A percentile compares a stretch with the other conserved stretches of the same genome.
These are phyloP conservation scores for Triglochin maritima DNA, from an alignment of 106 monocot species.

Conservation along the genomic window DNA sequence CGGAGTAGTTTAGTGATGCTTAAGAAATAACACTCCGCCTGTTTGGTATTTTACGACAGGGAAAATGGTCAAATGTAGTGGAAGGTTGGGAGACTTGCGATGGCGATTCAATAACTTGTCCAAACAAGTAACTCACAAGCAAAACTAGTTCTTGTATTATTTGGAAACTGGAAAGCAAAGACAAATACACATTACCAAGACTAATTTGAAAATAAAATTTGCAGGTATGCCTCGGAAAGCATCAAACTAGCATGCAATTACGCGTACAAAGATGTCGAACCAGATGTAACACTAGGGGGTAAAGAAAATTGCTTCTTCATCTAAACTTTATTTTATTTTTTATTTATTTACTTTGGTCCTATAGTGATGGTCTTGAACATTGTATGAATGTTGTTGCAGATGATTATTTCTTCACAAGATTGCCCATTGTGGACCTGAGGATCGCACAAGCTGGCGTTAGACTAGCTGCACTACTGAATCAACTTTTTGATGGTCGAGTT, in stretches of 20 bases:
- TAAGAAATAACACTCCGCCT: neutral
- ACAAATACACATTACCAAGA: neutral
- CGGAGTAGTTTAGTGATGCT: neutral
- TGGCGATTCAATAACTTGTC: constrained; percentile 38
- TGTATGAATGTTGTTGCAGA: constrained; percentile 20
- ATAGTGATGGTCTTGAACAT: neutral
- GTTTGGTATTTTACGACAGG: constrained; percentile 11
- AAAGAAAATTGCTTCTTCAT: constrained; percentile 2
- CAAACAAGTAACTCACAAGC: constrained; percentile 40
- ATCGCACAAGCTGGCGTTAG: constrained; percentile 74
- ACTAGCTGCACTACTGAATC: constrained; percentile 52
- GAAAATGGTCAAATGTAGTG: constrained; percentile 47
- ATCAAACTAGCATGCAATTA: constrained; percentile 55
- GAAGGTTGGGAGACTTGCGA: constrained; percentile 48
- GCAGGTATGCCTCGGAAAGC: constrained; percentile 86
- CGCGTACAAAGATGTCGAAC: constrained; percentile 90
- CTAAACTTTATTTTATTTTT: neutral
- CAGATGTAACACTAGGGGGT: constrained; percentile 61
- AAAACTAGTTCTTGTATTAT: neutral
- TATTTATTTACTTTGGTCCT: neutral
- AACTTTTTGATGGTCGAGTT: constrained; percentile 22
- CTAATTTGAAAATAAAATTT: neutral
- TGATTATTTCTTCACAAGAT: constrained; percentile 66
- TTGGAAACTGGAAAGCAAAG: too few relatives aligned
- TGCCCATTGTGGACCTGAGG: constrained; percentile 61